A percentile compares a stretch with the other conserved stretches of the same genome.
Evolutionary conservation across 192 early-diverging fungal species (phyloP).

Genomic region (Rhizophagus prolifer): DNA sequence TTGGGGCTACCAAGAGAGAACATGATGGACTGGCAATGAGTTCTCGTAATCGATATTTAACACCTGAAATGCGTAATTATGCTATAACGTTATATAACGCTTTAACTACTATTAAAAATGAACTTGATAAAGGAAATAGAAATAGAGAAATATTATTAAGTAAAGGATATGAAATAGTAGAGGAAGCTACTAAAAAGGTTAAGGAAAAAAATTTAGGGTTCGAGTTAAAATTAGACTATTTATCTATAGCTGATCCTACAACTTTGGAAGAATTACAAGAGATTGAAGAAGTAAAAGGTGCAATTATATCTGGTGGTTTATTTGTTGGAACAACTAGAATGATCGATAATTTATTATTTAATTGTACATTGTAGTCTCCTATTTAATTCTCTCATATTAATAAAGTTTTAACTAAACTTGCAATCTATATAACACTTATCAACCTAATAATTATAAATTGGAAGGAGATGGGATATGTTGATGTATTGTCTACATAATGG

Average conservation of each 20-base stretch:
- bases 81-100: conserved; percentile 77
- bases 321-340: conserved; percentile 85
- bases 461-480: conserved; percentile 68
- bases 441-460: conserved; percentile 55
- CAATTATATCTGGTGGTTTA: conserved; percentile 84
- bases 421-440: no score
- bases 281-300: conserved; percentile 54
- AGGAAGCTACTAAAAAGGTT: conserved; percentile 41
- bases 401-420: no score
- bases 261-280: conserved; percentile 61
- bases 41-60: conserved; percentile 85
- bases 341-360: conserved; percentile 90
- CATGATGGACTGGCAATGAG: conserved; percentile 86
- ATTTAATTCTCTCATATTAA: no score
- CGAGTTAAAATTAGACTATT: conserved; percentile 77
- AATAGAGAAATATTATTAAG: conserved; percentile 47
- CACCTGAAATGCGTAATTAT: conserved; percentile 60
- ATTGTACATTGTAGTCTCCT: conserved; percentile 26
- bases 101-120: conserved; percentile 50
- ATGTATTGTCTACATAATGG: conserved; percentile 88
- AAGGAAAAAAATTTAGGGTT: conserved; percentile 43
- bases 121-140: conserved; percentile 42
- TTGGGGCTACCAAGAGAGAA: conserved; percentile 77
- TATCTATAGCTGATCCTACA: conserved; percentile 73
- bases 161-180: conserved; percentile 52